Percentiles rank a stretch among this genome's conserved stretches.
Evolutionary conservation across 2,329 filamentous ascomycete species (phyloP).

Genomic region (Truncatella angustata): DNA sequence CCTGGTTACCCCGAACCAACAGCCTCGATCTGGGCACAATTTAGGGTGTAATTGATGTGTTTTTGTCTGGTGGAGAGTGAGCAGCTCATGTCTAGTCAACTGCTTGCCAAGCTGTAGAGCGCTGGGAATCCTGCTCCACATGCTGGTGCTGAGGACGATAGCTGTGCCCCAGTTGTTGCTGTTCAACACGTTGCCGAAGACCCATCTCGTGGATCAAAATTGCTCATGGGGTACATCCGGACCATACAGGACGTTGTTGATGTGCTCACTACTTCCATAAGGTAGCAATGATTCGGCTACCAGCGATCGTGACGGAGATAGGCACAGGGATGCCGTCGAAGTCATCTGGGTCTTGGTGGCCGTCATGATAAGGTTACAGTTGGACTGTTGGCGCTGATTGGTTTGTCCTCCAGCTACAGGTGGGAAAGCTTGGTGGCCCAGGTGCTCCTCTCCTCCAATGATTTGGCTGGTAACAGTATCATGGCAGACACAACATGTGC

Average conservation of each 20-base stretch:
- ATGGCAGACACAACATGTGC: too few relatives aligned
- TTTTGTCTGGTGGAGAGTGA: not conserved
- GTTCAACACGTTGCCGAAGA: not conserved
- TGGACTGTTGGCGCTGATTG: too few relatives aligned
- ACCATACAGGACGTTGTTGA: not conserved
- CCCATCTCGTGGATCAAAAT: not conserved
- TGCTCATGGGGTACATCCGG: too few relatives aligned
- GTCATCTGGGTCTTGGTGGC: too few relatives aligned
- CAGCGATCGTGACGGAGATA: too few relatives aligned
- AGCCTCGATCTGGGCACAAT: not conserved
- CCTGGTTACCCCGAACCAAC: not conserved
- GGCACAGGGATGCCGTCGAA: too few relatives aligned
- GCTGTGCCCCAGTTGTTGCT: not conserved
- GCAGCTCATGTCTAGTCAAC: not conserved
- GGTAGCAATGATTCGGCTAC: not conserved
- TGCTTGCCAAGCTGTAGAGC: not conserved
- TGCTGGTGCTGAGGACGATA: not conserved
- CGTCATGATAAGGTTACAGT: too few relatives aligned
- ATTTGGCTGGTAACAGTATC: too few relatives aligned
- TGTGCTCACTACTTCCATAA: not conserved
- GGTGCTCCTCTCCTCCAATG: too few relatives aligned
- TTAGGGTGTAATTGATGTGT: not conserved
- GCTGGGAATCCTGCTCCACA: not conserved
- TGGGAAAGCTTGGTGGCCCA: too few relatives aligned
- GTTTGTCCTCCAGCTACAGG: too few relatives aligned